These are phyloP conservation scores for Neopestalotiopsis rosae DNA, from an alignment of 2,329 filamentous ascomycete genomes.

Conservation along the genomic window DNA sequence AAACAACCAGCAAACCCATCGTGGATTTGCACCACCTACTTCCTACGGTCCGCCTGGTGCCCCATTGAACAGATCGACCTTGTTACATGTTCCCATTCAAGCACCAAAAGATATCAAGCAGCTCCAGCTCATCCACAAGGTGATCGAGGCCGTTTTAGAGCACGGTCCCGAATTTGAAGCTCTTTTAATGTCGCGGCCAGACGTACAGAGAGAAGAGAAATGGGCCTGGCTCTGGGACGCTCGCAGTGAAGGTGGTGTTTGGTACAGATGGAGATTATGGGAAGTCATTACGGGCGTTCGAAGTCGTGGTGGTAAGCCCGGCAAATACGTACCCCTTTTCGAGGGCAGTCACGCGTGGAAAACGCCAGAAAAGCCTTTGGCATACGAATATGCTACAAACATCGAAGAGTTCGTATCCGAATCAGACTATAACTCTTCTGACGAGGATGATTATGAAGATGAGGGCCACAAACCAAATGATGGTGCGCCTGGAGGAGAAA, in stretches of 20 bases:
- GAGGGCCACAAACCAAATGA: slow-evolving; percentile 54
- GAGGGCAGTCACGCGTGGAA: slow-evolving; percentile 81
- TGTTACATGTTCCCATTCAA: slow-evolving; percentile 74
- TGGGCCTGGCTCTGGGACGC: slow-evolving; percentile 96
- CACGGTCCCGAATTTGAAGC: slow-evolving; percentile 91
- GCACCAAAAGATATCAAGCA: slow-evolving; percentile 79
- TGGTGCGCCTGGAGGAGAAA: slow-evolving; percentile 32
- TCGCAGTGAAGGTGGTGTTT: slow-evolving; percentile 78
- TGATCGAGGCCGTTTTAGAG: slow-evolving; percentile 78
- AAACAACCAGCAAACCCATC: slow-evolving; percentile 50
- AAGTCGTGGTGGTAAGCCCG: slow-evolving; percentile 45
- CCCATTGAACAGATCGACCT: slow-evolving; percentile 46
- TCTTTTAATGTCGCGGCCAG: slow-evolving; percentile 82
- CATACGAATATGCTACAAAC: slow-evolving; percentile 79
- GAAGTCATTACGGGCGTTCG: slow-evolving; percentile 75
- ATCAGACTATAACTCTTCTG: slow-evolving; percentile 83
- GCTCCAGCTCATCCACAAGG: slow-evolving; percentile 84
- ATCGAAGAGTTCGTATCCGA: slow-evolving; percentile 84
- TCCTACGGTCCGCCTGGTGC: slow-evolving; percentile 63
- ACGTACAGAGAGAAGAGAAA: slow-evolving; percentile 84
- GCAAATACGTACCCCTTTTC: slow-evolving; percentile 70
- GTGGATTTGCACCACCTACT: slow-evolving; percentile 77
- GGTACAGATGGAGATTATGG: slow-evolving; percentile 94
- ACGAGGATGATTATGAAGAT: slow-evolving; percentile 76
- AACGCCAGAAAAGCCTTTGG: slow-evolving; percentile 72